Evolutionary conservation across 805 yeast genomes (phyloP), one percentile per base, ranked within the genome.

Genomic region (Maudiozyma serrabonitensis): DNA sequence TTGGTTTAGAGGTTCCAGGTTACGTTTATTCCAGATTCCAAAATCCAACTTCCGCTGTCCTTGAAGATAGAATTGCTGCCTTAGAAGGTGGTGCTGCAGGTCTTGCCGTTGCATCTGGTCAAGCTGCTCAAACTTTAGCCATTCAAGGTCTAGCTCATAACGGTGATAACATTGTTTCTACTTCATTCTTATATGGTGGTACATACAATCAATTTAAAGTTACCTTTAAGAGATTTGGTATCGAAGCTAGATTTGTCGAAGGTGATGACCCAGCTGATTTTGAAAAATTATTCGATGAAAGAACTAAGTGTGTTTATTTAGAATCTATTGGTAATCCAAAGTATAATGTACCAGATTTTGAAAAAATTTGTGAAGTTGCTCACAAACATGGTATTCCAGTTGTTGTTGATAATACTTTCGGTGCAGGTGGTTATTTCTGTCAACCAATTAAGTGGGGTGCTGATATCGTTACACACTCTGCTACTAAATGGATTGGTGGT

Each of bases 401-500:
- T 44, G 91, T 90, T 46, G 96, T 86, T 44, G 98, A 90, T 71
- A 90, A 90, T 79, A 90, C 98, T 18, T 90, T 90, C 61, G 98
- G 96, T 64, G 96, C 96, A 42, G 97, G 95, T 69, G 97, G 97
- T 46, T 89, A 71, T 73, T 78, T 86, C 60, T 79, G 87, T 52
- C 81, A 78, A 56, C 98, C 98, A 54, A 70, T 90, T 57, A 85
- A 85, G 54, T 84, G 79, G 61, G 97, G 97, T 56, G 97, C 88
- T 44, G 96, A 90, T 66, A 84, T 90, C 56, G 84, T 91, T 34
- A 85, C 85, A 19, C 96, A 90, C 69, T 89, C 96, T 53, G 96
- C 96, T 49, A 90, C 98, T 52, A 90, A 90, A 69, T 91, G 96
- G 96, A 90, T 90, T 57, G 95, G 95, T 55, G 98, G 97, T 52